Evolutionary conservation across 331 rosid genomes (phyloP).

Genomic region (Pyrus hybrid): DNA sequence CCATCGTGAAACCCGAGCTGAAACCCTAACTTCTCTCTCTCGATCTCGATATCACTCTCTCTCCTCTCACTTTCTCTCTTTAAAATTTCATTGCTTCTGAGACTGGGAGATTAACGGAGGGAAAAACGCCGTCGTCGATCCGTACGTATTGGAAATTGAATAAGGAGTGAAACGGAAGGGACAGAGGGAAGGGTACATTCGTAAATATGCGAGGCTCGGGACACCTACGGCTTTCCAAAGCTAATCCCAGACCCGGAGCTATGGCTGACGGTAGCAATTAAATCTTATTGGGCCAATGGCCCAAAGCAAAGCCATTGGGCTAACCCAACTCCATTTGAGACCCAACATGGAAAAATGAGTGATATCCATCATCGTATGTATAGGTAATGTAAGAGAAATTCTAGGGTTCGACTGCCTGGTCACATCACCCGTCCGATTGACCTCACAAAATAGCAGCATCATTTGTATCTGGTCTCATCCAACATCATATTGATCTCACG

Average conservation of each 20-base stretch:
- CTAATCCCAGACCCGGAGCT: slow-evolving; percentile 13
- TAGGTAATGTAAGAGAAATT: neutral
- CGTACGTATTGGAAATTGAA: neutral
- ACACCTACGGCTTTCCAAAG: slow-evolving; percentile 35
- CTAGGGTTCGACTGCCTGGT: too few species aligned
- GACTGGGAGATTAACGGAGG: neutral
- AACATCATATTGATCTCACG: too few species aligned
- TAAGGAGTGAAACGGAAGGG: slow-evolving; percentile 18
- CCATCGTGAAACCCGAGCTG: slow-evolving; percentile 27
- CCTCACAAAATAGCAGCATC: too few species aligned
- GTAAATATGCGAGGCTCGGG: neutral
- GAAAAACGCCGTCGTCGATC: neutral
- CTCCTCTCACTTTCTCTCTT: neutral
- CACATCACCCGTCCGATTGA: too few species aligned
- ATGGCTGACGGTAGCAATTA: neutral
- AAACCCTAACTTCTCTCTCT: neutral
- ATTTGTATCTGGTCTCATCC: too few species aligned
- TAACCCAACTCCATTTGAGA: neutral
- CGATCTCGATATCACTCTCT: neutral
- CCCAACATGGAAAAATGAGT: neutral
- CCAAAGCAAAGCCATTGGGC: neutral
- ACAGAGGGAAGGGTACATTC: neutral
- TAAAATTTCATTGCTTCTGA: neutral
- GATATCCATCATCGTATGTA: too few species aligned
- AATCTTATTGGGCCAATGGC: too few species aligned